Evolutionary conservation across 192 early-diverging fungal genomes (phyloP), one percentile per base, ranked within the genome.

Genomic region (Backusella westeae): DNA sequence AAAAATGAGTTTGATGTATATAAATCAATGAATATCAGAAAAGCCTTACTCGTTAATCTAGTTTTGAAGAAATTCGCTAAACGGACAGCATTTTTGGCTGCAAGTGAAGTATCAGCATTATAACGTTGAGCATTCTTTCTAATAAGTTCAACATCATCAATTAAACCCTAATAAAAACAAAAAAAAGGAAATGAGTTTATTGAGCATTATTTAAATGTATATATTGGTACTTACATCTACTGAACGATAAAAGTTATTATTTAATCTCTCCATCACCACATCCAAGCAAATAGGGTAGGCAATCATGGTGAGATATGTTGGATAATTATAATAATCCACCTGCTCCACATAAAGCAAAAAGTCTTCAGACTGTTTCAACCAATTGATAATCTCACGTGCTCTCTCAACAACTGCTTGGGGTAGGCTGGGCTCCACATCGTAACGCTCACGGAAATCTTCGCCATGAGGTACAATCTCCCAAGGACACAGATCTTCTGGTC

Each of bases 251-350:
- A 86, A 93, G 21, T 83, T 78, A 71, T 80, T 89, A 1, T 77
- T 68, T 8, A 93, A 59, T 19, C 93, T 83, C 29, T 89, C 83
- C 19, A 79, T 75, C 12, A 94, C 83, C 9, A 90, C 82, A 38
- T 90, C 85, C 38, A 94, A 71, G 39, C 91, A 93, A 46, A 93
- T 91, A 0, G 93, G 93, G 32, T 94, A 94, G 0, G 93, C 88
- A 14, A 94, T 79, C 35, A 84, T 74, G 23, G 86, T 72, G 41
- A 90, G 79, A 80, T 94, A 94, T 35, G 89, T 84, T 0, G 90
- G 86, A 35, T 93, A 91, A 8, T 82, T 85, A 52, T 75, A 80
- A 66, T 83, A 90, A 72, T 92, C 88, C 8, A 94, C 93, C 41
- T 88, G 84, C 0, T 83, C 79, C 35, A 90, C 83, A 79, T 93